Conservation (phyloP, 2,329 filamentous ascomycete genomes). For the Venturiaceae sp. region DNA sequence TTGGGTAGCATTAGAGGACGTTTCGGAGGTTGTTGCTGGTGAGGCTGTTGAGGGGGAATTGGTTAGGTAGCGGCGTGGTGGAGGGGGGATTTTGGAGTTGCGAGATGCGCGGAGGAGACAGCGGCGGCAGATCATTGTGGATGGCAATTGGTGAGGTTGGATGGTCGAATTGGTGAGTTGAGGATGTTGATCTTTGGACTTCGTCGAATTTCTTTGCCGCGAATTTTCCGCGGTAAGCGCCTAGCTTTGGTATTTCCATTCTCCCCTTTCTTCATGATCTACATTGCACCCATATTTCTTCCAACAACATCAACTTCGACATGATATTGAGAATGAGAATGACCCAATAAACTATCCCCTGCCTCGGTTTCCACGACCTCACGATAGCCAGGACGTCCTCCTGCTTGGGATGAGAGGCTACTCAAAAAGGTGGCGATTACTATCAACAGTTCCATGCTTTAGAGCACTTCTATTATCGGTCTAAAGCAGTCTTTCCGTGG, state of each 20-base stretch:
- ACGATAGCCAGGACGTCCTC: no score
- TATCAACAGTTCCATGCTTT: not conserved
- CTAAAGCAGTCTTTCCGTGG: no score
- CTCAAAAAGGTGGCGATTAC: not conserved
- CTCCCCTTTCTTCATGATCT: not conserved
- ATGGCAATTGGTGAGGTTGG: not conserved
- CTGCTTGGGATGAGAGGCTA: not conserved
- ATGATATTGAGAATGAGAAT: not conserved
- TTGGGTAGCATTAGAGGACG: constrained; percentile 29
- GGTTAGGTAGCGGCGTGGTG: not conserved
- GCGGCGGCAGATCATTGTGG: constrained; percentile 8
- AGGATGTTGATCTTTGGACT: not conserved
- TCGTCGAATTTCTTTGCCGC: no score
- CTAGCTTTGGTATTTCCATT: no score
- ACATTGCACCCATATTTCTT: not conserved
- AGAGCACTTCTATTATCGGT: no score
- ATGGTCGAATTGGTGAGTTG: not conserved
- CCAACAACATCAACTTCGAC: not conserved
- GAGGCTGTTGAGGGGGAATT: constrained; percentile 1
- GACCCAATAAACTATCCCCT: not conserved
- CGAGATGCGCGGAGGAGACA: constrained; percentile 4
- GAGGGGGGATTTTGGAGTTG: not conserved
- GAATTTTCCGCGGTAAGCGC: not conserved
- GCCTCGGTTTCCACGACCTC: not conserved
- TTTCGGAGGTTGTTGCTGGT: constrained; percentile 16